Percentiles rank a stretch among this genome's conserved stretches.
phyloP scores from a whole-genome alignment of 768 basidiomycete genomes.

The Chlorophyllum brunneum region DNA sequence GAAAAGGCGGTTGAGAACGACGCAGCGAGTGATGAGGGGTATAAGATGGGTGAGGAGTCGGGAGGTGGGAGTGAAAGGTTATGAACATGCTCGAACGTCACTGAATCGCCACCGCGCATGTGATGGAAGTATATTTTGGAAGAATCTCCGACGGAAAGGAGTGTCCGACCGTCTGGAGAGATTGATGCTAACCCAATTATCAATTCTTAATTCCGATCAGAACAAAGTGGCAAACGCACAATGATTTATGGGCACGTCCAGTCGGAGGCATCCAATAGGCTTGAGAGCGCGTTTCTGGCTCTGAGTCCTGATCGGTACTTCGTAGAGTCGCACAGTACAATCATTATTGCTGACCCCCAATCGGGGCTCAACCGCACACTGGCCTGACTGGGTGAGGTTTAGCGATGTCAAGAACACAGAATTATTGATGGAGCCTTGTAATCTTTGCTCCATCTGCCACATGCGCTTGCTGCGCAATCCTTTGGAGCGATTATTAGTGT shows the following conservation, averaged over 20 bases:
- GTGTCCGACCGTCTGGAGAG: conserved; percentile 16
- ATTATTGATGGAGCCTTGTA: conserved; percentile 19
- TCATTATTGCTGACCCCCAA: conserved; percentile 18
- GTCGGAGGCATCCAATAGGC: conserved; percentile 12
- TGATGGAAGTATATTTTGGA: conserved; percentile 17
- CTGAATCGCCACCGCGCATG: conserved; percentile 13
- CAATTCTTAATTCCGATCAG: background rate
- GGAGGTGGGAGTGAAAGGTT: conserved; percentile 13
- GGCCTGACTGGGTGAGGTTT: conserved; percentile 11
- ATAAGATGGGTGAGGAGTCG: conserved; percentile 14
- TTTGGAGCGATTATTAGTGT: conserved; percentile 9
- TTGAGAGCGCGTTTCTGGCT: conserved; percentile 7
- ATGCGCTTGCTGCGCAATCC: conserved; percentile 6
- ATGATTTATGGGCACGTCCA: conserved; percentile 17
- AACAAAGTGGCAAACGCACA: conserved; percentile 4
- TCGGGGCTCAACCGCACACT: conserved; percentile 14
- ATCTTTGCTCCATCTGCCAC: conserved; percentile 16
- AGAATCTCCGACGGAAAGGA: conserved; percentile 17
- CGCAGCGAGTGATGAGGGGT: conserved; percentile 17
- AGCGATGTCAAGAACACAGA: conserved; percentile 17
- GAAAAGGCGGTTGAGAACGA: conserved; percentile 17
- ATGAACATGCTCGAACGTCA: conserved; percentile 14
- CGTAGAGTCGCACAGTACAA: conserved; percentile 16
- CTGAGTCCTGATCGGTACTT: conserved; percentile 14
- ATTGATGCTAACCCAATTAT: conserved; percentile 11